These are phyloP conservation scores for Alloteropsis angusta DNA, from an alignment of 202 grass and related monocot species.

Conservation along the genomic window DNA sequence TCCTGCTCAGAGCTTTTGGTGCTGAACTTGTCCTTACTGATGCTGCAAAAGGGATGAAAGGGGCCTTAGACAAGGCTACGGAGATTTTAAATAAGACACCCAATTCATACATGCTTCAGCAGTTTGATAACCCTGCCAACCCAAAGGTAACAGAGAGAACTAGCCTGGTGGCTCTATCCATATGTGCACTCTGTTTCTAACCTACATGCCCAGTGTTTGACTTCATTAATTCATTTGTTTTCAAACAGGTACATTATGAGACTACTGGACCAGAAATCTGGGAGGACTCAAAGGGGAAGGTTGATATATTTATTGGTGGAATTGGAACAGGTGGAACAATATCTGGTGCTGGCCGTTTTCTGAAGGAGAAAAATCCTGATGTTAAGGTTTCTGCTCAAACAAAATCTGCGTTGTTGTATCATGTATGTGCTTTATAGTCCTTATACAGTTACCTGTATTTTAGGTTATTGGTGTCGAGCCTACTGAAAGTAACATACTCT, in stretches of 20 bases:
- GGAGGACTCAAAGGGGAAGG: constrained; percentile 90
- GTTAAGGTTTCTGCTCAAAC: constrained; percentile 51
- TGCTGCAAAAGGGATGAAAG: constrained; percentile 87
- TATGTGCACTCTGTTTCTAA: too few relatives aligned
- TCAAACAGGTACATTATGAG: constrained; percentile 74
- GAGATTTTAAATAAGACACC: constrained; percentile 65
- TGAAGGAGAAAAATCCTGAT: constrained; percentile 85
- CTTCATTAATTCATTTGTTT: too few relatives aligned
- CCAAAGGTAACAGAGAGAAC: constrained; percentile 46
- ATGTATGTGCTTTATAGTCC: constrained; percentile 1
- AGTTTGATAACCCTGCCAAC: constrained; percentile 86
- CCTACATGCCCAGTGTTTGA: too few relatives aligned
- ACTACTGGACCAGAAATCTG: constrained; percentile 94
- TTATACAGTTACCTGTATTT: constrained; percentile 17
- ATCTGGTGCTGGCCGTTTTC: constrained; percentile 64
- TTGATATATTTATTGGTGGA: constrained; percentile 91
- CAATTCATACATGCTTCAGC: constrained; percentile 81
- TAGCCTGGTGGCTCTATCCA: not conserved
- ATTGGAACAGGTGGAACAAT: constrained; percentile 91
- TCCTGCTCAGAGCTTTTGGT: constrained; percentile 82
- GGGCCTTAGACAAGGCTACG: constrained; percentile 74
- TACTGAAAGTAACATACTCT: constrained; percentile 86
- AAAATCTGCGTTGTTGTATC: not conserved
- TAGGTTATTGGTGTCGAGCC: constrained; percentile 89
- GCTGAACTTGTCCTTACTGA: constrained; percentile 86